These are phyloP conservation scores for Tilletia indica DNA, from an alignment of 1,284 basidiomycete genomes.

Conservation along the genomic window DNA sequence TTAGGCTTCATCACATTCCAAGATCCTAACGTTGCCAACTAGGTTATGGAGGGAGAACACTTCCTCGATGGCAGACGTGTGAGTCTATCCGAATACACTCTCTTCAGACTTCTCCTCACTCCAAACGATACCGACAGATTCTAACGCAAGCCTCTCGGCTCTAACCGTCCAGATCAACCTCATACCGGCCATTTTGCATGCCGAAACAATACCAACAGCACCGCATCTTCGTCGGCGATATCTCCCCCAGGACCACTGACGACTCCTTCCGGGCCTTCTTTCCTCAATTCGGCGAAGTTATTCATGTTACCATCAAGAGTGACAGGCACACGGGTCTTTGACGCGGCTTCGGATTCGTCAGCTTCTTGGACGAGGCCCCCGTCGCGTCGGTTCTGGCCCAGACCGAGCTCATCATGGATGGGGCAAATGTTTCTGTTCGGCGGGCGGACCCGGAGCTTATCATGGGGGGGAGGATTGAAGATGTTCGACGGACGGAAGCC, in stretches of 20 bases:
- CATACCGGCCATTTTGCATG: conserved; percentile 90
- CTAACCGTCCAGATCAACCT: conserved; percentile 81
- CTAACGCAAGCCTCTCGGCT: too few relatives aligned
- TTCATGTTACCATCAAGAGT: conserved; percentile 97
- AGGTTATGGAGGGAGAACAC: conserved; percentile 81
- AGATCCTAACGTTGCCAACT: conserved; percentile 79
- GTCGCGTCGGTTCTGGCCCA: conserved; percentile 65
- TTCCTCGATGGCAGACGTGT: conserved; percentile 90
- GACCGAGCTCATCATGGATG: conserved; percentile 55
- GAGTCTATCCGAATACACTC: conserved; percentile 51
- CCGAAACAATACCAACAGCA: conserved; percentile 41
- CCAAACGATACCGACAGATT: too few relatives aligned
- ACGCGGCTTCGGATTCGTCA: conserved; percentile 97
- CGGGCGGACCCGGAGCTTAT: too few relatives aligned
- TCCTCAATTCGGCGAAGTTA: conserved; percentile 81
- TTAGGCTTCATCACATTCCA: conserved; percentile 93
- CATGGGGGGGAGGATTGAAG: too few relatives aligned
- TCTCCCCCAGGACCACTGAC: conserved; percentile 85
- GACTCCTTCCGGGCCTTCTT: conserved; percentile 91
- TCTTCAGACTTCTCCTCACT: too few relatives aligned
- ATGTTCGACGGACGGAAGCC: too few relatives aligned
- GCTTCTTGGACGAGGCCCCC: conserved; percentile 79
- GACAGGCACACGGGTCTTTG: conserved; percentile 92
- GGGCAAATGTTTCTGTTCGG: conserved; percentile 26
- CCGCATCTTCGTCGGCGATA: conserved; percentile 85